Percentiles rank a stretch among this genome's conserved stretches.
Evolutionary conservation across 139 green algal species (phyloP).

Genomic region (Astrephomene gubernaculifera): DNA sequence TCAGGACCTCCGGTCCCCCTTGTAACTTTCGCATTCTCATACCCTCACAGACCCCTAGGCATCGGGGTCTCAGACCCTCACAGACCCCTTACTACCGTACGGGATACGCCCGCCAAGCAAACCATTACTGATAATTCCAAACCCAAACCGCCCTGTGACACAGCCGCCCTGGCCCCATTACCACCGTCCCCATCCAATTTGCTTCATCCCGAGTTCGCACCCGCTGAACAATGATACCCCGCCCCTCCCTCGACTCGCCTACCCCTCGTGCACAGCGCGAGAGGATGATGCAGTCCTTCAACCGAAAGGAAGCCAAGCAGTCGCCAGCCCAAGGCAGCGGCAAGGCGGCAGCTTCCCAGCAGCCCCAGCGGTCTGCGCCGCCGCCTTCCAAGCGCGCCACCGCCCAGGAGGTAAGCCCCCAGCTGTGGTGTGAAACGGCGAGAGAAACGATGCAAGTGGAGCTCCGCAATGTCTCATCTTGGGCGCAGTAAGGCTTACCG

Average conservation of each 20-base stretch:
- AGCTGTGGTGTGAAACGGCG: not conserved
- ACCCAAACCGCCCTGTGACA: not conserved
- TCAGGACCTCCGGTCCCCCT: no score
- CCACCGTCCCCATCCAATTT: not conserved
- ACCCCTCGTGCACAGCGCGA: conserved; percentile 16
- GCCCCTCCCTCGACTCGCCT: not conserved
- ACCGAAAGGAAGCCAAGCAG: conserved; percentile 32
- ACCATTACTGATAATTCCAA: not conserved
- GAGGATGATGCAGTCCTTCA: conserved; percentile 4
- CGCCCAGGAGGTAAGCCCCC: not conserved
- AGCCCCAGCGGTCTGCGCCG: not conserved
- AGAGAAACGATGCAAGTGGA: not conserved
- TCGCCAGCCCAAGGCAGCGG: no score
- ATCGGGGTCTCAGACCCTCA: no score
- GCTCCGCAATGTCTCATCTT: not conserved
- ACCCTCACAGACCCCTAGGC: no score
- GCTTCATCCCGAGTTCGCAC: no score
- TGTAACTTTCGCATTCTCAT: no score
- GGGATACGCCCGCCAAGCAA: not conserved
- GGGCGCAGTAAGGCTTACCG: no score
- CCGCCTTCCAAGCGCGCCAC: conserved; percentile 1
- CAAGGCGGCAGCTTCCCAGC: not conserved
- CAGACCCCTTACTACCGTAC: not conserved
- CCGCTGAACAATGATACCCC: no score
- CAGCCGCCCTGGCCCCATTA: not conserved